phyloP scores from a whole-genome alignment of 805 yeast species.

The Teunomyces tritomae region DNA sequence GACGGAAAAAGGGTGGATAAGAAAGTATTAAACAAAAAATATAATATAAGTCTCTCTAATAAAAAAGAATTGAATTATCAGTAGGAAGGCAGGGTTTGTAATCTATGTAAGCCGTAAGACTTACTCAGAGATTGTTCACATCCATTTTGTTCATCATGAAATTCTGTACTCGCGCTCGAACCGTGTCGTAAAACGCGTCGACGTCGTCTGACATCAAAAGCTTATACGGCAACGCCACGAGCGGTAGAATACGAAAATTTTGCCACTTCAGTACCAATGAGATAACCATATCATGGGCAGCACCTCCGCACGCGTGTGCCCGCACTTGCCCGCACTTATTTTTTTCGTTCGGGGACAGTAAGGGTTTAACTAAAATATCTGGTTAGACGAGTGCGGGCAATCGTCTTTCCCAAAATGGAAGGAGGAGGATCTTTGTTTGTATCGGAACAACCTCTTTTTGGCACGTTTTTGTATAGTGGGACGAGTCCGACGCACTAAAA shows the following conservation, averaged over 20 bases:
- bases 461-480: too few species aligned
- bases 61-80: slow-evolving; percentile 29
- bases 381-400: too few species aligned
- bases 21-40: not conserved
- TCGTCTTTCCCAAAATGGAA: too few species aligned
- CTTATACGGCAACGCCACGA: slow-evolving; percentile 1
- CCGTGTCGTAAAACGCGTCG: slow-evolving; percentile 8
- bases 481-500: too few species aligned
- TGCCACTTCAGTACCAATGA: too few species aligned
- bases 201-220: slow-evolving; percentile 5
- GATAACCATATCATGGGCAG: too few species aligned
- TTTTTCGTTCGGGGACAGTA: too few species aligned
- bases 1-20: slow-evolving; percentile 21
- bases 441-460: too few species aligned
- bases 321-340: too few species aligned
- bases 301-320: too few species aligned
- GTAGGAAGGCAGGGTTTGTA: slow-evolving; percentile 53
- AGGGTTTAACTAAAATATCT: too few species aligned
- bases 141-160: slow-evolving; percentile 45
- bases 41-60: slow-evolving; percentile 3
- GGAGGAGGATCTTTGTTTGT: too few species aligned
- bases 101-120: slow-evolving; percentile 41
- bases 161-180: slow-evolving; percentile 21
- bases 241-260: not conserved
- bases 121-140: slow-evolving; percentile 52